A percentile compares a stretch with the other conserved stretches of the same genome.
Conservation (phyloP, 345 rosid genomes). For the Camelina neglecta region DNA sequence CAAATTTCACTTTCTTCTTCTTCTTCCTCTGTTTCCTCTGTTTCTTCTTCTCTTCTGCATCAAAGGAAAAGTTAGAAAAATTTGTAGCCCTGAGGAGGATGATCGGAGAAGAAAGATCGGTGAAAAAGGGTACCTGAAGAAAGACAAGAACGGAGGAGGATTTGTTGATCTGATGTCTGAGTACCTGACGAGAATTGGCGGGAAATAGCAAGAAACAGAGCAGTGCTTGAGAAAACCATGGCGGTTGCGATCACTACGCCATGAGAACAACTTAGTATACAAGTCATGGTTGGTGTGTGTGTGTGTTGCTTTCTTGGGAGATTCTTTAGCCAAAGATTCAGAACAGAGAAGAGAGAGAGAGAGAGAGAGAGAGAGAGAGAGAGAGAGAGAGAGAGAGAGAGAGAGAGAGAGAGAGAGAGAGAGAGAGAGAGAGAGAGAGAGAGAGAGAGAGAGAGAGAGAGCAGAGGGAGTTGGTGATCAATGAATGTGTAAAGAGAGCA, state of each 20-base stretch:
- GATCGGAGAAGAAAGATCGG: constrained; percentile 17
- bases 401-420: not conserved
- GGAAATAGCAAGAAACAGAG: constrained; percentile 67
- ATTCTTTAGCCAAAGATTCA: not conserved
- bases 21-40: constrained; percentile 47
- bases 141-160: constrained; percentile 59
- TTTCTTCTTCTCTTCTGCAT: constrained; percentile 52
- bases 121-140: constrained; percentile 54
- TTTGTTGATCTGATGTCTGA: constrained; percentile 33
- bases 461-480: not conserved
- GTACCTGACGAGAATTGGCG: constrained; percentile 46
- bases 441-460: not conserved
- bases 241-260: constrained; percentile 76
- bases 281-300: constrained; percentile 35
- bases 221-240: constrained; percentile 80
- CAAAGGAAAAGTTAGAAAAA: constrained; percentile 17
- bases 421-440: not conserved
- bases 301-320: not conserved
- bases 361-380: too few relatives aligned
- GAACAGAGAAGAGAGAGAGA: constrained; percentile 10
- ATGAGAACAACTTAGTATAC: constrained; percentile 49
- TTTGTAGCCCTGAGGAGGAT: not conserved
- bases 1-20: constrained; percentile 69
- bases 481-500: constrained; percentile 35
- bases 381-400: not conserved